Evolutionary conservation across 306 rosid genomes (phyloP).

Genomic region (Castanea mollissima): DNA sequence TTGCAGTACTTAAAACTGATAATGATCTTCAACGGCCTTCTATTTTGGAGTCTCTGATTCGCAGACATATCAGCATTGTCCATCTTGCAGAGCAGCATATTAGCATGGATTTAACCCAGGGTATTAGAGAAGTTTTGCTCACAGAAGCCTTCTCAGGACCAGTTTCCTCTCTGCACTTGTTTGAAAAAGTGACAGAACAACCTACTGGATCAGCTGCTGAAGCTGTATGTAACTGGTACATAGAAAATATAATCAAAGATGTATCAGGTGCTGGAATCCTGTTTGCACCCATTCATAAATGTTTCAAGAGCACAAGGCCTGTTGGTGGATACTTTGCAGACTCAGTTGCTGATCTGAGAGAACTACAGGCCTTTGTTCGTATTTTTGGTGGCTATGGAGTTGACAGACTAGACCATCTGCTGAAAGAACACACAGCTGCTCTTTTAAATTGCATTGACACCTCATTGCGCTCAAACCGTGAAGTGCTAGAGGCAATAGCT

Average conservation of each 20-base stretch:
- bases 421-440: conserved; percentile 98
- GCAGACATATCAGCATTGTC: conserved; percentile 81
- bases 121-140: conserved; percentile 90
- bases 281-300: conserved; percentile 84
- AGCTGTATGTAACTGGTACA: conserved; percentile 93
- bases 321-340: conserved; percentile 99
- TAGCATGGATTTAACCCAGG: conserved; percentile 96
- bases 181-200: conserved; percentile 84
- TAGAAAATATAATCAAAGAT: conserved; percentile 90
- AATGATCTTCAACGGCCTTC: conserved; percentile 97
- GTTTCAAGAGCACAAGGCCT: conserved; percentile 97
- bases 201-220: conserved; percentile 90
- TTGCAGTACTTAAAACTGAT: conserved; percentile 88
- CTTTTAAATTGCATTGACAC: conserved; percentile 96
- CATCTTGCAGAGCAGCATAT: conserved; percentile 98
- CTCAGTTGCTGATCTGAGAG: conserved; percentile 87
- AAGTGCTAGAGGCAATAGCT: conserved; percentile 80
- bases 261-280: conserved; percentile 92
- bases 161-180: conserved; percentile 86
- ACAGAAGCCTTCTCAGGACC: conserved; percentile 93
- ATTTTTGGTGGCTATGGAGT: conserved; percentile 97
- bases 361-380: conserved; percentile 83
- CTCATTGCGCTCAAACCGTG: conserved; percentile 84
- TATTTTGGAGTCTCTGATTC: conserved; percentile 75
- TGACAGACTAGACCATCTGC: conserved; percentile 87